These are phyloP conservation scores for Juncus inflexus DNA, from an alignment of 176 grass and related monocot species.

Conservation along the genomic window DNA sequence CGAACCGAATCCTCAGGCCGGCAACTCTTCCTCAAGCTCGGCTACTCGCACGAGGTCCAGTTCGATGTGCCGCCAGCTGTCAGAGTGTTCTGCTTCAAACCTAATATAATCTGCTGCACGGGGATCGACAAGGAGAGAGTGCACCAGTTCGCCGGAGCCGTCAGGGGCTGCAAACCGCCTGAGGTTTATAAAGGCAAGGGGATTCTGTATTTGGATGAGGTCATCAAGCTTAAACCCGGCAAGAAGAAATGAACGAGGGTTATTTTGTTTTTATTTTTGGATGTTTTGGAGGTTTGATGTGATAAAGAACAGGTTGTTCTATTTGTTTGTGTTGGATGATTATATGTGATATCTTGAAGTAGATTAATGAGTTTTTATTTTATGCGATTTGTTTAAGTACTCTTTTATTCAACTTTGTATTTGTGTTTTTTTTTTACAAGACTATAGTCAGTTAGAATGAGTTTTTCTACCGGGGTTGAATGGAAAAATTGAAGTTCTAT, in stretches of 20 bases:
- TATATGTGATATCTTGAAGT: background rate
- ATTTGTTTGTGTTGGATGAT: constrained; percentile 1
- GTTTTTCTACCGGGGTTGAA: too few relatives aligned
- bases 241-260: constrained; percentile 48
- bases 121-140: constrained; percentile 50
- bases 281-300: background rate
- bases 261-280: background rate
- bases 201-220: constrained; percentile 60
- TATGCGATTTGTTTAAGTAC: background rate
- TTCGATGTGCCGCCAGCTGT: constrained; percentile 61
- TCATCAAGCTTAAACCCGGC: constrained; percentile 58
- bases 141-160: constrained; percentile 50
- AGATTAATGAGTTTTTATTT: background rate
- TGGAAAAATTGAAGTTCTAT: too few relatives aligned
- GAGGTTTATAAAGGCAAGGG: constrained; percentile 66
- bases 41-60: constrained; percentile 63
- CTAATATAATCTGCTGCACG: constrained; percentile 53
- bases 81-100: constrained; percentile 64
- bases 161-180: constrained; percentile 53
- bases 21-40: constrained; percentile 65
- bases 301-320: too few relatives aligned
- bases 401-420: background rate
- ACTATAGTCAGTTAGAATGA: too few relatives aligned
- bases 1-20: constrained; percentile 55
- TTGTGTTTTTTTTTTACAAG: too few relatives aligned